Evolutionary conservation across 176 grass and related monocot species (phyloP), one percentile per base, ranked within the genome.

Genomic region (Triticum monococcum): DNA sequence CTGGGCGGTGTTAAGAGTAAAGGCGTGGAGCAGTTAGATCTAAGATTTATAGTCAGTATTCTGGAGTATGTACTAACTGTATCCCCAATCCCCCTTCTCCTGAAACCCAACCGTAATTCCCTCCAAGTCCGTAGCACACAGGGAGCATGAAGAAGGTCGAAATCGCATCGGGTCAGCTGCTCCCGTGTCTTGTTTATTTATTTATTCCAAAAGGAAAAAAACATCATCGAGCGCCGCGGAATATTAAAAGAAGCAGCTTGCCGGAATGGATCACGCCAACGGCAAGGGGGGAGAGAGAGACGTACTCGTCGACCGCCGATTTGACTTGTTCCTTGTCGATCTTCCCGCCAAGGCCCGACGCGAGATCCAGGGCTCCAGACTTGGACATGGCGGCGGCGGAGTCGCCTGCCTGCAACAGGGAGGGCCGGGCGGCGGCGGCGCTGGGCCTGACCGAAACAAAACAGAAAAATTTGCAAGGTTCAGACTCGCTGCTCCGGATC

Each of bases 251-350:
- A 78, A 59, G 23, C 25, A 3, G 31, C 24, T 30, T n/a, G 57
- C 2, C 24, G 35, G 73, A 63, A 68, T 50, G 72, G 71, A 63
- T 69, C 63, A 64, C 48, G 46, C 6, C 33, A 87, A 20, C 18
- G 33, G 16, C 45, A 64, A 65, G 45, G 30, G 8, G 9, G 12
- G 50, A n/a, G 68, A 22, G 23, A 77, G 74, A 45, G 45, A 60
- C 84, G 2, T 86, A 93, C 92, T 93, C 88, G 30, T 93, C 89
- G 41, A 91, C 89, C 13, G 92, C 92, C 3, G 92, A 93, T 52
- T 91, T 88, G 65, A 93, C 80, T 8, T 86, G 89, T 12, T 81
- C 89, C 89, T 89, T 93, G 62, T 54, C 4, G 68, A 93, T 93
- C 68, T 91, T 91, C 40, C 92, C 92, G 70, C 92, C 92, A 12